phyloP scores from a whole-genome alignment of 78 protist genomes.

The Cavenderia fasciculata region DNA sequence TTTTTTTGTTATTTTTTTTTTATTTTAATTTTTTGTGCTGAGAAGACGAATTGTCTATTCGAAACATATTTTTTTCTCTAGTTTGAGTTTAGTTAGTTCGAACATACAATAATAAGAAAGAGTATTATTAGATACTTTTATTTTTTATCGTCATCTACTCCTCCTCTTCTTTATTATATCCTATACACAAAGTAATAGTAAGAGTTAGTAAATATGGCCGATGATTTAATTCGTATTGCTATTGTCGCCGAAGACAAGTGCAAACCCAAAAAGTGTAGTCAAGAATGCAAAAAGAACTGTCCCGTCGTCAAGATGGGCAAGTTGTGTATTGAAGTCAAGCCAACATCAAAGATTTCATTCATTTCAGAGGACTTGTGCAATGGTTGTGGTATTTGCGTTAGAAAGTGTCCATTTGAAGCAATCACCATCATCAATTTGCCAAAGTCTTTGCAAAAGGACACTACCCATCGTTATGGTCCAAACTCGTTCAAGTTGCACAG shows the following conservation, averaged over 20 bases:
- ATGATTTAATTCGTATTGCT: slow-evolving; percentile 97
- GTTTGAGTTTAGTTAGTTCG: too few species aligned
- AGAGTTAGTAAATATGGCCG: slow-evolving; percentile 34
- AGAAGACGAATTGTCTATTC: too few species aligned
- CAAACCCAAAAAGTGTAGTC: slow-evolving; percentile 98
- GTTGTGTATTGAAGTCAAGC: slow-evolving; percentile 97
- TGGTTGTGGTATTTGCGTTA: slow-evolving; percentile 99
- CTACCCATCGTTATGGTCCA: slow-evolving; percentile 99
- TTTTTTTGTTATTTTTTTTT: too few species aligned
- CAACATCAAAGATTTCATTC: slow-evolving; percentile 86
- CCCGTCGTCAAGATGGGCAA: slow-evolving; percentile 98
- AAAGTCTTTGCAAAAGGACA: slow-evolving; percentile 87
- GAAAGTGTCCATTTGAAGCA: slow-evolving; percentile 99
- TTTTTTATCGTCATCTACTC: too few species aligned
- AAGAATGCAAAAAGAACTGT: slow-evolving; percentile 98
- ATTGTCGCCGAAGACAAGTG: slow-evolving; percentile 97
- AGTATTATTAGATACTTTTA: too few species aligned
- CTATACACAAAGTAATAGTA: too few species aligned
- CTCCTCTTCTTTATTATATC: too few species aligned
- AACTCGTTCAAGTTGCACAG: slow-evolving; percentile 99
- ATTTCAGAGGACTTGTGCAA: slow-evolving; percentile 99
- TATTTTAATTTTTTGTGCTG: too few species aligned
- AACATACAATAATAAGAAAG: too few species aligned
- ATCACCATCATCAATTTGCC: slow-evolving; percentile 99
- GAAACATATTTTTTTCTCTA: too few species aligned